A percentile compares a stretch with the other conserved stretches of the same genome.
Evolutionary conservation across 2,329 filamentous ascomycete species (phyloP).

Genomic region (Aspergillus costaricaensis): DNA sequence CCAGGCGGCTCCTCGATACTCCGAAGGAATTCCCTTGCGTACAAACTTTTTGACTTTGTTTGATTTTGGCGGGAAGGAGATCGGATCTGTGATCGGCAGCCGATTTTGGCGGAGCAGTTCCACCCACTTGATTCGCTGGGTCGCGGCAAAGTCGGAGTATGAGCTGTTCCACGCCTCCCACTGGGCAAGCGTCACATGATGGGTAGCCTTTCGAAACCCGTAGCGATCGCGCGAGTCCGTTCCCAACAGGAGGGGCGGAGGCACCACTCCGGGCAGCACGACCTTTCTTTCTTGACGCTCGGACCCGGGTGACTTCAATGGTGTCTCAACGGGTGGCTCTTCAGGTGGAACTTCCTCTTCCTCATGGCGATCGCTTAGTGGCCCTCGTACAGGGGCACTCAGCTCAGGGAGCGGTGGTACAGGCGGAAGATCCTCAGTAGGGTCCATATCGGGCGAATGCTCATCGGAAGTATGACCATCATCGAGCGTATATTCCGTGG

Average conservation of each 20-base stretch:
- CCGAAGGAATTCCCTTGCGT: conserved; percentile 88
- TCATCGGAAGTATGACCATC: conserved; percentile 27
- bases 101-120: conserved; percentile 74
- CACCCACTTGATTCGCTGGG: conserved; percentile 80
- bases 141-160: conserved; percentile 74
- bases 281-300: conserved; percentile 25
- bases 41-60: conserved; percentile 87
- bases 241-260: conserved; percentile 37
- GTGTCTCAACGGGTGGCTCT: conserved; percentile 9
- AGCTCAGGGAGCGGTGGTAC: conserved; percentile 4
- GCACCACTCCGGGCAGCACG: conserved; percentile 39
- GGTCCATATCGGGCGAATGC: conserved; percentile 22
- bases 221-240: conserved; percentile 70
- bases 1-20: conserved; percentile 95
- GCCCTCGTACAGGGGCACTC: conserved; percentile 15
- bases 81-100: conserved; percentile 70
- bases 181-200: conserved; percentile 72
- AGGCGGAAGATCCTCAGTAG: conserved; percentile 24
- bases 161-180: conserved; percentile 79
- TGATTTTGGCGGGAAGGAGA: conserved; percentile 75
- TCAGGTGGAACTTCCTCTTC: conserved; percentile 12
- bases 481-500: conserved; percentile 29
- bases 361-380: conserved; percentile 19
- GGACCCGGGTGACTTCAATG: background rate
- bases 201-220: conserved; percentile 85